These are phyloP conservation scores for Aspergillus nomiae DNA, from an alignment of 2,329 filamentous ascomycete species.

Conservation along the genomic window DNA sequence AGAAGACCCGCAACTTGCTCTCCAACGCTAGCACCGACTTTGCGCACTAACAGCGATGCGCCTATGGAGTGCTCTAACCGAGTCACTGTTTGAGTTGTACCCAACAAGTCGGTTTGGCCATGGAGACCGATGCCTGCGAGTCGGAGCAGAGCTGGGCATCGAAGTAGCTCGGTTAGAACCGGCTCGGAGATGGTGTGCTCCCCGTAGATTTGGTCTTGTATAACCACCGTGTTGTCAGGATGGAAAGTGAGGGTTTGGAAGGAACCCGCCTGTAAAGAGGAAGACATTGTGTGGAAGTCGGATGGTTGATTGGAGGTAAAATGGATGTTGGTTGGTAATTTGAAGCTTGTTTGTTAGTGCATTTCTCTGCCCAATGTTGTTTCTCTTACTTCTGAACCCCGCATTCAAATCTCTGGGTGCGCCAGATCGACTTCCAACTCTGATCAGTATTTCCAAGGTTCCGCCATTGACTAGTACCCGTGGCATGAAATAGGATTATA, in stretches of 20 bases:
- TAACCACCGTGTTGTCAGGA: slow-evolving; percentile 20
- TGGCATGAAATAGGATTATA: background rate
- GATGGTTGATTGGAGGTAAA: background rate
- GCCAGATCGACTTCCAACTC: background rate
- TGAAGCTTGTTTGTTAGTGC: background rate
- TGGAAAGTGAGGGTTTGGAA: slow-evolving; percentile 23
- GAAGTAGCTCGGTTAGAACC: slow-evolving; percentile 40
- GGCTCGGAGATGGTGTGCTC: slow-evolving; percentile 36
- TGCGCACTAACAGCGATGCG: slow-evolving; percentile 42
- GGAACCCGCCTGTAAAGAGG: slow-evolving; percentile 5
- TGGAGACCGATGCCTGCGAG: slow-evolving; percentile 41
- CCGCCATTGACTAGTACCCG: background rate
- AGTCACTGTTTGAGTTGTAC: slow-evolving; percentile 37
- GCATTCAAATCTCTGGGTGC: background rate
- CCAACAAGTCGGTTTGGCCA: slow-evolving; percentile 40
- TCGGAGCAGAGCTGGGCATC: slow-evolving; percentile 33
- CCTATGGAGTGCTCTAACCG: slow-evolving; percentile 46
- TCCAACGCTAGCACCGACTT: slow-evolving; percentile 35
- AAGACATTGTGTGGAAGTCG: background rate
- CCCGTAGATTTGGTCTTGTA: slow-evolving; percentile 42
- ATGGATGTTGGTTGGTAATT: background rate
- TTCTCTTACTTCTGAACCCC: background rate
- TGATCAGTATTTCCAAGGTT: background rate
- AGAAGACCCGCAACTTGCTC: slow-evolving; percentile 45
- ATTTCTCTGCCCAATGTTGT: background rate